Evolutionary conservation across 2,329 filamentous ascomycete genomes (phyloP).

Genomic region (Monosporascus cannonballus): DNA sequence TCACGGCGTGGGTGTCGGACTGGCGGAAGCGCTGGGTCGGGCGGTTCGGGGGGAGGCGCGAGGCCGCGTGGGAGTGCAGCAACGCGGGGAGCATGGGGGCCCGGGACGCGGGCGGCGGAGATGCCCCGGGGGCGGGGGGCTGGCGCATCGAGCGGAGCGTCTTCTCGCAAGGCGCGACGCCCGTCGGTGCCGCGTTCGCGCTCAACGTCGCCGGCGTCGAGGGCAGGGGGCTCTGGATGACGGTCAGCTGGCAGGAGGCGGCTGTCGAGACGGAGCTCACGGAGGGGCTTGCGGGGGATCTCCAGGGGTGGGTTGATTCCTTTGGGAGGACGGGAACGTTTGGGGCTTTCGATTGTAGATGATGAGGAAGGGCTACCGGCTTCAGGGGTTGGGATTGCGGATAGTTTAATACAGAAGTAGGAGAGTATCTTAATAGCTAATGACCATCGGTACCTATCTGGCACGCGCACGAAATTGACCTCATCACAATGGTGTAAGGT

Average conservation of each 20-base stretch:
- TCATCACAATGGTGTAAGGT: too few species aligned
- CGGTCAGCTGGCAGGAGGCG: slow-evolving; percentile 42
- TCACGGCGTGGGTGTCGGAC: slow-evolving; percentile 38
- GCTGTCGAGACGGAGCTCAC: slow-evolving; percentile 33
- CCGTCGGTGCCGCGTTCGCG: slow-evolving; percentile 35
- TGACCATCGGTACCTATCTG: too few species aligned
- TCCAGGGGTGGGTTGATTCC: slow-evolving; percentile 24
- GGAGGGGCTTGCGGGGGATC: slow-evolving; percentile 29
- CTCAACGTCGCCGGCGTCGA: slow-evolving; percentile 42
- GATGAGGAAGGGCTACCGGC: background rate
- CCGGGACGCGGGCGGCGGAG: slow-evolving; percentile 2
- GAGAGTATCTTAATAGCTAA: too few species aligned
- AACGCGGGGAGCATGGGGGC: slow-evolving; percentile 42
- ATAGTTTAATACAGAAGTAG: too few species aligned
- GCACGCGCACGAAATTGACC: too few species aligned
- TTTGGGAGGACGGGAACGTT: slow-evolving; percentile 6
- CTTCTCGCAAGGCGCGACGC: slow-evolving; percentile 44
- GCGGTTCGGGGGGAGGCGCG: slow-evolving; percentile 36
- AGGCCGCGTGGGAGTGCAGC: slow-evolving; percentile 44
- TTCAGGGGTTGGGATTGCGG: too few species aligned
- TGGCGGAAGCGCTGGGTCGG: slow-evolving; percentile 33
- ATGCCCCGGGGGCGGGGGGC: background rate
- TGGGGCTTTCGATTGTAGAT: background rate
- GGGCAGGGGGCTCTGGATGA: slow-evolving; percentile 33
- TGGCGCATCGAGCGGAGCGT: slow-evolving; percentile 38